phyloP scores from a whole-genome alignment of 202 grass and related monocot species.

The Dendrocalamus latiflorus region DNA sequence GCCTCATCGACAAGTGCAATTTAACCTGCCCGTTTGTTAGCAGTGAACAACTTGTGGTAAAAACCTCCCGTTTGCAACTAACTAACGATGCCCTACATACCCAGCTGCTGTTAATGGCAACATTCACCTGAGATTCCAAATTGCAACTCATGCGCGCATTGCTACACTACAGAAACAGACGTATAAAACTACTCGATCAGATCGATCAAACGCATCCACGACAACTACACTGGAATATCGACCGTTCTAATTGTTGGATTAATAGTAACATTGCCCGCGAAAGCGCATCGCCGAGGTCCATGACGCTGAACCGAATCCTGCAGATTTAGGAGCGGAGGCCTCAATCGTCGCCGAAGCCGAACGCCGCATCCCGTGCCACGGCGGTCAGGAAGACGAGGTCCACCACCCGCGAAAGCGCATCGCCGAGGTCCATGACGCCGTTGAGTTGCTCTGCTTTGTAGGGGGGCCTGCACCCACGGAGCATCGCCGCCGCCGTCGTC shows the following conservation, averaged over 20 bases:
- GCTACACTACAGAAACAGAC: background rate
- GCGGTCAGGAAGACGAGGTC: background rate
- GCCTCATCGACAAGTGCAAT: no score
- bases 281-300: no score
- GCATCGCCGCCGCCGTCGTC: background rate
- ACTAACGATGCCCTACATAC: background rate
- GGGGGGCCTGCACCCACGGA: background rate
- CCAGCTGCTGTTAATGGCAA: background rate
- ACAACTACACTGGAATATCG: background rate
- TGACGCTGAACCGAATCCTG: no score
- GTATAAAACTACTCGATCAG: background rate
- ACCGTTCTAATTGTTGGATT: background rate
- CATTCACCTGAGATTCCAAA: background rate
- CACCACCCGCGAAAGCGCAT: background rate
- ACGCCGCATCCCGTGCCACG: background rate
- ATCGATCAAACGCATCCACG: background rate
- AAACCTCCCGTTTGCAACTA: background rate
- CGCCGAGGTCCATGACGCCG: background rate
- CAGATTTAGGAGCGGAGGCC: background rate
- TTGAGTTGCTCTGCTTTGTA: background rate
- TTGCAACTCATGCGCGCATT: background rate
- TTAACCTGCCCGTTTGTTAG: no score
- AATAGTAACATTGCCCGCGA: background rate
- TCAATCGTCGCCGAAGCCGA: background rate
- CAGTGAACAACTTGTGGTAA: no score